Conservation (phyloP, 2,329 filamentous ascomycete genomes). For the Clathrospora elynae region DNA sequence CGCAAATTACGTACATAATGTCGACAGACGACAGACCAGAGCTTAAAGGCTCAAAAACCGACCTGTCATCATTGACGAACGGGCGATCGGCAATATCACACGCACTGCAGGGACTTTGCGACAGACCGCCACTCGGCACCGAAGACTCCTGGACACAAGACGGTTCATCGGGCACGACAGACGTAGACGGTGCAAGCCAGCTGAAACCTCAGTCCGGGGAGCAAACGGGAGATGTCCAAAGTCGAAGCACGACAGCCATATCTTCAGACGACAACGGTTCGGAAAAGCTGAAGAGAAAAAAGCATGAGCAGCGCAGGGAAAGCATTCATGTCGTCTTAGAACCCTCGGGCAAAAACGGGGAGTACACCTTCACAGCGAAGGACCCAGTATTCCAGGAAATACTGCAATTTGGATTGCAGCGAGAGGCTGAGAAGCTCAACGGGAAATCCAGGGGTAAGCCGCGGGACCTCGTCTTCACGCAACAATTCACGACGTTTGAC, state of each 20-base stretch:
- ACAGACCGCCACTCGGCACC: slow-evolving; percentile 18
- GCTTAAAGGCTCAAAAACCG: slow-evolving; percentile 10
- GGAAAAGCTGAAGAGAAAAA: slow-evolving; percentile 14
- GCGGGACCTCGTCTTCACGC: slow-evolving; percentile 70
- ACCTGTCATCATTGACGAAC: slow-evolving; percentile 21
- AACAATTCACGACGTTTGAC: slow-evolving; percentile 76
- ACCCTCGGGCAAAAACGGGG: slow-evolving; percentile 52
- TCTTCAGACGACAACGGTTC: slow-evolving; percentile 31
- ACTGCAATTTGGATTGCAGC: slow-evolving; percentile 51
- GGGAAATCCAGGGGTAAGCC: slow-evolving; percentile 50
- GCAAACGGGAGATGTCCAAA: slow-evolving; percentile 43
- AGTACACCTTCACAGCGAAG: slow-evolving; percentile 57
- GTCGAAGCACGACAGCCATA: slow-evolving; percentile 32
- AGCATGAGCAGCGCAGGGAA: slow-evolving; percentile 34
- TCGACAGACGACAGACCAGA: slow-evolving; percentile 9
- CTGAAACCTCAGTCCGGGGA: slow-evolving; percentile 46
- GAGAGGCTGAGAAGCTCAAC: slow-evolving; percentile 44
- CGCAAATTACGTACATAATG: slow-evolving; percentile 10
- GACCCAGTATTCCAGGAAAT: slow-evolving; percentile 57
- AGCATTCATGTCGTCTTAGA: slow-evolving; percentile 56
- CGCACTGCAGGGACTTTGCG: slow-evolving; percentile 38
- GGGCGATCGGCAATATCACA: slow-evolving; percentile 34
- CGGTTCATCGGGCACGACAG: slow-evolving; percentile 30
- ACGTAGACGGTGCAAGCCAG: slow-evolving; percentile 52
- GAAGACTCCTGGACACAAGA: slow-evolving; percentile 40